Base-by-base conservation (phyloP, 441 rosid species). In the Bruguiera hainesii region DNA sequence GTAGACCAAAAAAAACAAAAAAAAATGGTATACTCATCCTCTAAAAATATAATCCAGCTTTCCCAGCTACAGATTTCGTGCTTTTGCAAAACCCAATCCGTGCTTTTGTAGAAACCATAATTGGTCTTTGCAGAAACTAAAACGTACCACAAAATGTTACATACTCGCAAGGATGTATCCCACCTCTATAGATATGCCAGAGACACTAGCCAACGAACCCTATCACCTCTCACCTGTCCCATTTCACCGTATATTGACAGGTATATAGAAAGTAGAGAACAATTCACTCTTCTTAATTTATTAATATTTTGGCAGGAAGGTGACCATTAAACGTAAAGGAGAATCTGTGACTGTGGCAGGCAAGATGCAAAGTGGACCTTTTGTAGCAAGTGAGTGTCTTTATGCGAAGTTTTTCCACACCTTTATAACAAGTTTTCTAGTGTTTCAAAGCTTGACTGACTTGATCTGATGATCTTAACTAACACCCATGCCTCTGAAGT, bases 181-280 rank as follows among this genome's bases (percentile, higher is more conserved):
- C 37, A 33, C 37, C 9, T 6, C 0, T 33, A 7, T 33, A 33
- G 37, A 33, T 7, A 33, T 33, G 37, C 1, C 37, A 33, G 42
- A 13, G 16, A 39, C 48, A 0, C 16, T 39, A 39, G 16, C 48
- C 48, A 13, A 13, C 48, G 48, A 39, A 11, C 48, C 48, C 18
- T 60, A 61, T 69, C 59, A 52, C 28, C 23, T 0, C 48, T 28
- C 48, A 29, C 51, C 51, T 39, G 16, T 60, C 60, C 57, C 35
- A 8, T 56, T 66, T 29, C 28, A 56, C 21, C 28, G 3, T 20
- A 13, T n/a, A 8, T 18, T 56, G 10, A 18, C 19, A 21, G 0
- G 8, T 42, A 42, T 13, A 42, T 11, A 13, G 48, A 42, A 42
- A 42, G 48, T 42, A 42, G 48, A 13, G 3, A 42, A 42, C 48